Percentiles rank a stretch among this genome's conserved stretches.
Evolutionary conservation across 495 filamentous ascomycete genomes (phyloP).

Genomic region (Chaetomidium leptoderma): DNA sequence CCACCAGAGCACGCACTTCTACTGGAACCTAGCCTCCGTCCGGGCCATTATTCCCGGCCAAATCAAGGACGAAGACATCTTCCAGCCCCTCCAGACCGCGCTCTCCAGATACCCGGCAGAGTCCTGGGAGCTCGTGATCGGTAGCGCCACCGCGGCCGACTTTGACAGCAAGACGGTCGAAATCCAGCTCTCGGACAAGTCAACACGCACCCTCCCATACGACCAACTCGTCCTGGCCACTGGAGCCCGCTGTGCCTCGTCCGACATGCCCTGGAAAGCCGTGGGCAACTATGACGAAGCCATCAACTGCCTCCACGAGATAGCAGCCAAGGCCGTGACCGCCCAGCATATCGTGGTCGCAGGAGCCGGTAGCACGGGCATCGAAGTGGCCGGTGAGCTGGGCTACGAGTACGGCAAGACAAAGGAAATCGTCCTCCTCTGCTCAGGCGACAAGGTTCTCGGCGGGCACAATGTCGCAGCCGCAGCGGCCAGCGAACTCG

Average conservation of each 20-base stretch:
- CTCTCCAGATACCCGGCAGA: conserved; percentile 39
- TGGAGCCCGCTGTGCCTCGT: conserved; percentile 67
- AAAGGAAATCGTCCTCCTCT: conserved; percentile 50
- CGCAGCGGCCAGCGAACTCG: conserved; percentile 40
- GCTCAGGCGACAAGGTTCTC: conserved; percentile 40
- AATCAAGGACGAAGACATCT: conserved; percentile 45
- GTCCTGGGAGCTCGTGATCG: conserved; percentile 42
- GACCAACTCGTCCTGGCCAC: conserved; percentile 89
- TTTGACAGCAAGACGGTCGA: conserved; percentile 56
- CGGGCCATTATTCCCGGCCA: conserved; percentile 50
- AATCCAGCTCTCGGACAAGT: conserved; percentile 27
- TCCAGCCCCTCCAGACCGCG: conserved; percentile 40
- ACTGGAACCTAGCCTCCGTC: conserved; percentile 53
- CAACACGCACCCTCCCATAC: conserved; percentile 47
- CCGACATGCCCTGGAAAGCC: conserved; percentile 42
- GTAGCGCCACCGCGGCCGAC: conserved; percentile 36
- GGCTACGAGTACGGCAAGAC: conserved; percentile 43
- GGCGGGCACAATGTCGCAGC: conserved; percentile 33
- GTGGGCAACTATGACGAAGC: conserved; percentile 36
- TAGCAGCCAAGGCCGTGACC: conserved; percentile 28
- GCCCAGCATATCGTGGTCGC: conserved; percentile 45
- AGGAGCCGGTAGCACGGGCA: conserved; percentile 42
- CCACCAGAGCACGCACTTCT: conserved; percentile 49
- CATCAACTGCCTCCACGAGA: conserved; percentile 25
- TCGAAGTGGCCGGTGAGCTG: conserved; percentile 43